Percentiles rank a stretch among this genome's conserved stretches.
Conservation (phyloP, 768 basidiomycete species). For the Clavaria fumosa region DNA sequence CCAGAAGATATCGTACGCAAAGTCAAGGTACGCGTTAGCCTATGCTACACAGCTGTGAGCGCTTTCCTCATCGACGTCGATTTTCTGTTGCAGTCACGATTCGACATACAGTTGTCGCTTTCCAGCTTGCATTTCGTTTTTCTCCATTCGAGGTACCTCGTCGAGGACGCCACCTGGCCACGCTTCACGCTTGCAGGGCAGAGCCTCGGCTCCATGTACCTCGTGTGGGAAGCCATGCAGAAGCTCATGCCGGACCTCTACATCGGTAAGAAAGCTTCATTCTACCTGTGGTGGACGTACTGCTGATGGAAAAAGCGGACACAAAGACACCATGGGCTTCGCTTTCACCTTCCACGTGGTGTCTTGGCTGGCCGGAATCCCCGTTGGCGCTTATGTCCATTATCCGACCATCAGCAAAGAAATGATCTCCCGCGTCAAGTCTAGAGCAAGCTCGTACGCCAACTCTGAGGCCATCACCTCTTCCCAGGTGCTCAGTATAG, state of each 20-base stretch:
- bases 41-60: no score
- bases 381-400: conserved; percentile 85
- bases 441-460: conserved; percentile 42
- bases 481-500: conserved; percentile 34
- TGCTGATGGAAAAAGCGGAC: not conserved
- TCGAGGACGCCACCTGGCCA: conserved; percentile 75
- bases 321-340: conserved; percentile 91
- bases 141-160: conserved; percentile 46
- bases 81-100: conserved; percentile 42
- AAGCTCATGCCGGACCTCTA: conserved; percentile 77
- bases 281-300: not conserved
- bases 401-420: conserved; percentile 93
- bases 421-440: conserved; percentile 73
- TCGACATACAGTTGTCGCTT: conserved; percentile 61
- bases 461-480: conserved; percentile 43
- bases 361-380: conserved; percentile 41
- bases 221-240: conserved; percentile 73
- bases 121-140: conserved; percentile 67
- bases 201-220: conserved; percentile 71
- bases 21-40: conserved; percentile 69
- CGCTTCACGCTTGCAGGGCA: conserved; percentile 89
- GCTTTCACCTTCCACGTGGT: conserved; percentile 85
- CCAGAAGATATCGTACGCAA: conserved; percentile 71
- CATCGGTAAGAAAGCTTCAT: conserved; percentile 43
- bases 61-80: not conserved